Base-by-base conservation (phyloP, 495 filamentous ascomycete species). In the Penicillium salamii region DNA sequence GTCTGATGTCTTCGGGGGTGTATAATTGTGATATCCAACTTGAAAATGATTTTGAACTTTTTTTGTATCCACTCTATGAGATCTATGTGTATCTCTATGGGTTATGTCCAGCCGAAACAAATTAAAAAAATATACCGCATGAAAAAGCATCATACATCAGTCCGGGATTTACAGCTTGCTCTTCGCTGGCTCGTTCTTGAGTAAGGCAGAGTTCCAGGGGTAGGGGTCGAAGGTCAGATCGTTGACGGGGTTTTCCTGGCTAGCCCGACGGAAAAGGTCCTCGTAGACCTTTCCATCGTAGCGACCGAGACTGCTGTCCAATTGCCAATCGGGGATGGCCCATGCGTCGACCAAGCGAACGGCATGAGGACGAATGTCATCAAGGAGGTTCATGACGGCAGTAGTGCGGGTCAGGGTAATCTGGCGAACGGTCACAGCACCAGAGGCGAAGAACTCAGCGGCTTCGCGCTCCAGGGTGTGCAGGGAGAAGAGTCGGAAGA, bases 271-370 rank as follows among this genome's bases (percentile, higher is more conserved):
- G 69, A 86, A 87, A 63, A 88, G 71, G 63, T 87, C 84, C 52
- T 83, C 80, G 54, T 87, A 88, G 20, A 86, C 83, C 52, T 83
- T 76, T 18, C 84, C 84, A 57, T 88, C 84, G 23, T 75, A 77
- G 7, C 83, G 69, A 13, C 84, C 84, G 26, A 88, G 65, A 55
- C 76, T 80, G 55, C 75, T 79, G 54, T 88, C 83, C 8, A 88
- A 70, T 58, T 84, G 79, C 82, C 83, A 88, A 60, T 88, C 84
- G 2, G 83, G 79, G 55, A 88, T 83, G 35, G 76, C 70, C 84
- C 84, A 88, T 1, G 79, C 70, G 63, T 88, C 84, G 3, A 86
- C 84, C 35, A 88, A 61, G 46, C 76, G 64, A 18, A 88, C 75
- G 18, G 84, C 84, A 62, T 86, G 84, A 12, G 84, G 84, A 32